Conservation (phyloP, 2,329 filamentous ascomycete genomes). For the Phialophora tarda region DNA sequence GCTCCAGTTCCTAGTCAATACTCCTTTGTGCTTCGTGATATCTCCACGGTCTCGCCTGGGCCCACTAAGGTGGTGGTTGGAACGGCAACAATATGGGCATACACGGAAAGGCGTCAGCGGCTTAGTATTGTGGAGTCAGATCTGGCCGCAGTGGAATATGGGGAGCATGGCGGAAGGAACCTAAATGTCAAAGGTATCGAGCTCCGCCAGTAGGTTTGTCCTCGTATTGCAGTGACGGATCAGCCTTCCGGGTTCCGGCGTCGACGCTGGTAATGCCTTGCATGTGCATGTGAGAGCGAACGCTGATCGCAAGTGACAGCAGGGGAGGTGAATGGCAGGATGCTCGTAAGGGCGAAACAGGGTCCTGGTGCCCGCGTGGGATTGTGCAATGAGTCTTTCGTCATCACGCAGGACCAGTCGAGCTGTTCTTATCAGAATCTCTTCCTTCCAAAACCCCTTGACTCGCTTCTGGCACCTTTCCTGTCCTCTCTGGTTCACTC, state of each 20-base stretch:
- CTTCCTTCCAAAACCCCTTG: neutral
- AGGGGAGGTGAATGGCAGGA: neutral
- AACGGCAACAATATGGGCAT: no score
- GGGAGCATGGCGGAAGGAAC: neutral
- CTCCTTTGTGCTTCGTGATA: no score
- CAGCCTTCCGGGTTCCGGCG: neutral
- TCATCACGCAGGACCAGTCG: neutral
- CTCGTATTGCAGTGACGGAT: neutral
- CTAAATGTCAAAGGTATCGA: neutral
- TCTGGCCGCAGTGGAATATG: neutral
- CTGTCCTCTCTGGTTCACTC: neutral
- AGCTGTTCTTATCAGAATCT: neutral
- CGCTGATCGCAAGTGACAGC: neutral
- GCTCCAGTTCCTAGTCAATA: no score
- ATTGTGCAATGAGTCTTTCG: neutral
- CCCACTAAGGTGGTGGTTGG: no score
- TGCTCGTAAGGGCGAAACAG: neutral
- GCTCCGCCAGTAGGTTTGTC: neutral
- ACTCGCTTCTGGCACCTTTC: neutral
- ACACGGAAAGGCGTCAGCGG: no score
- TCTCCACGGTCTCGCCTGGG: no score
- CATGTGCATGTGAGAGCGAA: conserved; percentile 7
- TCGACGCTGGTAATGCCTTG: neutral
- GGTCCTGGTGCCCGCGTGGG: neutral
- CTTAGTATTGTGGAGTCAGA: neutral